These are phyloP conservation scores for Hymenoscyphus fraxineus DNA, from an alignment of 2,329 filamentous ascomycete genomes.

Conservation along the genomic window DNA sequence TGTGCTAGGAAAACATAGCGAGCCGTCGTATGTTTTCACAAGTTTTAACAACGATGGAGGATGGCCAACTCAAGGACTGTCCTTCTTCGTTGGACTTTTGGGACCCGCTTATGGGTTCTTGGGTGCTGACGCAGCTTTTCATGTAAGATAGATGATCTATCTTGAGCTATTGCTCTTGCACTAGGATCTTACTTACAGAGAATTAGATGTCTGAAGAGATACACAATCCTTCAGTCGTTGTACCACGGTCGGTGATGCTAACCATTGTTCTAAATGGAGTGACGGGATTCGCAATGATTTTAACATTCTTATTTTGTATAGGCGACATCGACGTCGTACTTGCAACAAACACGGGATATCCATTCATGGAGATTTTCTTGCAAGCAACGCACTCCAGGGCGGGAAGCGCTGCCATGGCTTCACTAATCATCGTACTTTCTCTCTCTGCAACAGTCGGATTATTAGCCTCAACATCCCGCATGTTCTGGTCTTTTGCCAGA, in stretches of 20 bases:
- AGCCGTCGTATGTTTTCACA: not conserved
- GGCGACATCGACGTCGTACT: slow-evolving; percentile 38
- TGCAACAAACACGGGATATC: slow-evolving; percentile 46
- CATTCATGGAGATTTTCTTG: slow-evolving; percentile 56
- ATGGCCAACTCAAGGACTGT: not conserved
- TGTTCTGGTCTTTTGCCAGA: slow-evolving; percentile 42
- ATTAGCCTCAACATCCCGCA: slow-evolving; percentile 39
- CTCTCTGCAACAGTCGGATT: slow-evolving; percentile 37
- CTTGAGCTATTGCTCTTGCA: too few species aligned
- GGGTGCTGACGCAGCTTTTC: slow-evolving; percentile 10
- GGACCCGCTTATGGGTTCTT: not conserved
- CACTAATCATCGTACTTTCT: slow-evolving; percentile 31
- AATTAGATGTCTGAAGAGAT: slow-evolving; percentile 43
- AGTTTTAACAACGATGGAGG: not conserved
- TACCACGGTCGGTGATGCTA: slow-evolving; percentile 49
- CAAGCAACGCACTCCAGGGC: slow-evolving; percentile 40
- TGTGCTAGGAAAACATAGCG: not conserved
- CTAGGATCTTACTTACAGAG: not conserved
- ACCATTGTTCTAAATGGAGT: slow-evolving; percentile 48
- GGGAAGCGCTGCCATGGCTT: slow-evolving; percentile 35
- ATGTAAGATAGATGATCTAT: slow-evolving; percentile 6
- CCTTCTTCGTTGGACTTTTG: slow-evolving; percentile 2
- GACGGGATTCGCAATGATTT: slow-evolving; percentile 53
- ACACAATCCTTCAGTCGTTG: slow-evolving; percentile 44
- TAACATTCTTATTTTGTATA: slow-evolving; percentile 48